Base-by-base conservation (phyloP, 2,329 filamentous ascomycete species). In the Emergomyces pasteurianus region DNA sequence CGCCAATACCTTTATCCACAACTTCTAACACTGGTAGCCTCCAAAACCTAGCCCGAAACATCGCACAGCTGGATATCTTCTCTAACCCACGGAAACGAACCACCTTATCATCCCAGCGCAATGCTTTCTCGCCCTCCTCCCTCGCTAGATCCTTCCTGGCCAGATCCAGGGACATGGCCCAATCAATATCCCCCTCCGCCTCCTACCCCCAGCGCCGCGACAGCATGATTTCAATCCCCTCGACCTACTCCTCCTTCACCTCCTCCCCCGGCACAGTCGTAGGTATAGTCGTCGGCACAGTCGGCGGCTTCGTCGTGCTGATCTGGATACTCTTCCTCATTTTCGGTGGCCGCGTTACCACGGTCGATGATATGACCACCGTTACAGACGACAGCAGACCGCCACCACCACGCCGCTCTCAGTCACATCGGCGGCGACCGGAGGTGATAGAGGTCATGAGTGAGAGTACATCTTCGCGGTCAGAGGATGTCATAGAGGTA, bases 401-500 rank as follows among this genome's bases (percentile, higher is more conserved):
- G 9, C 46, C 58, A 18, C 46, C 4, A 5, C 38, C 59, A 4
- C 40, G 23, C 36, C 60, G 61, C 31, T 58, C 63, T 49, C 60
- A 57, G 31, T 58, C 61, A 12, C 59, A 70, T 59, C 73, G 74
- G 9, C 63, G 73, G 56, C 64, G 70, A 56, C 66, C 72, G n/a
- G 71, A 71, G 64, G 69, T 68, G 55, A 70, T 73, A 58, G 72
- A 71, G 65, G 66, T 70, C 62, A 72, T 75, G 62, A 78, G 80
- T 18, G 76, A 61, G 71, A 74, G 66, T 71, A 68, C 31, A 61
- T 67, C 67, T 55, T 67, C 67, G 23, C 63, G 65, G 21, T 64
- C 68, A 47, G 80, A 81, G 56, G 80, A 83, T 69, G 73, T 83
- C n/a, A 78, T 84, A 2, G 80, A 84, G 70, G 82, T 84, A 9